These are phyloP conservation scores for Russula sp. DNA, from an alignment of 768 basidiomycete species.

Conservation along the genomic window DNA sequence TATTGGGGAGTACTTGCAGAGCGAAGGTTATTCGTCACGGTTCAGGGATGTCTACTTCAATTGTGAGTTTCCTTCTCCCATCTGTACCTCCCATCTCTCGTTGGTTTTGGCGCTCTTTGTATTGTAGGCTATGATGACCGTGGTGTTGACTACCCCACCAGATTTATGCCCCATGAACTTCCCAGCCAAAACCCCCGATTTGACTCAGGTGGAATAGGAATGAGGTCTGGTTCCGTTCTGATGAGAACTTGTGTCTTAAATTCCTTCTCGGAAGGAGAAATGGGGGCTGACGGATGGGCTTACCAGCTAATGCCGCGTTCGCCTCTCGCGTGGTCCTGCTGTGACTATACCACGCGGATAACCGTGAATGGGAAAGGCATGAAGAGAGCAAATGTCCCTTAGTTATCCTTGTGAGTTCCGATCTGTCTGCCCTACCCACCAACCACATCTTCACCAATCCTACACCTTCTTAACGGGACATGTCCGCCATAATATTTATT, in stretches of 20 bases:
- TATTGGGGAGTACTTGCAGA: constrained; percentile 55
- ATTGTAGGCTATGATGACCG: constrained; percentile 63
- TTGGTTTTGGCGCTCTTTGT: not conserved
- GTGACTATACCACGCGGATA: no score
- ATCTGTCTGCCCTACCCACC: no score
- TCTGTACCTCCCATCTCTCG: not conserved
- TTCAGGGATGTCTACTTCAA: constrained; percentile 76
- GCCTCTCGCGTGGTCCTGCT: no score
- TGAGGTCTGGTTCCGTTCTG: constrained; percentile 64
- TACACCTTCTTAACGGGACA: no score
- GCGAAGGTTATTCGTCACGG: constrained; percentile 61
- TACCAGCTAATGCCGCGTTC: no score
- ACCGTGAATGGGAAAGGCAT: no score
- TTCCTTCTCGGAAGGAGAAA: no score
- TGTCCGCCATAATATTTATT: no score
- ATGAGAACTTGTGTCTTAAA: constrained; percentile 51
- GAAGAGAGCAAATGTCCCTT: no score
- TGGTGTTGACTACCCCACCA: constrained; percentile 76
- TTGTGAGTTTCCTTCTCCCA: constrained; percentile 37
- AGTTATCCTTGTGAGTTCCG: no score
- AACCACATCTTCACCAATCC: no score
- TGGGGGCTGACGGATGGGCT: no score
- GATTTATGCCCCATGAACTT: constrained; percentile 67
- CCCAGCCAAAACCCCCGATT: constrained; percentile 51
- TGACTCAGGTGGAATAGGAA: constrained; percentile 55